phyloP scores from a whole-genome alignment of 2,329 filamentous ascomycete genomes.

The Ustulina deusta region DNA sequence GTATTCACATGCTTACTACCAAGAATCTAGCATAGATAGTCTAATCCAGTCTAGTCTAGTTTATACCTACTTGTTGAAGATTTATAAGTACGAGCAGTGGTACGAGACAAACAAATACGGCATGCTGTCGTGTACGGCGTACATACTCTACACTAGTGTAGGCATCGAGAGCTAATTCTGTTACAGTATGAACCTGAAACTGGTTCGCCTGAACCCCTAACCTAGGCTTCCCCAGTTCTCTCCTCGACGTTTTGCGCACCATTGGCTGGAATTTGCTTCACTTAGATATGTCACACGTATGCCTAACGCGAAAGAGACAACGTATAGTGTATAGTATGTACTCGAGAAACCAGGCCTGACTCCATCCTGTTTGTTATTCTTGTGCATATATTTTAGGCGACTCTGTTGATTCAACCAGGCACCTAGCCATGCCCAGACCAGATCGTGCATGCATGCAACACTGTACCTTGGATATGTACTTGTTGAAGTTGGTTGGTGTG shows the following conservation, averaged over 20 bases:
- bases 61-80: neutral
- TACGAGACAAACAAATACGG: neutral
- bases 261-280: constrained; percentile 14
- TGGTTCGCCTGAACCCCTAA: neutral
- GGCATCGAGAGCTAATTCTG: neutral
- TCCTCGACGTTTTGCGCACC: neutral
- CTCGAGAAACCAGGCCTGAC: neutral
- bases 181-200: constrained; percentile 25
- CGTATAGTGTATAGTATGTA: neutral
- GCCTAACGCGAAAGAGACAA: neutral
- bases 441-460: neutral
- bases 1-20: constrained; percentile 9
- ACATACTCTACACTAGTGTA: too few species aligned
- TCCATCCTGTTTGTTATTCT: neutral
- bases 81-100: too few species aligned
- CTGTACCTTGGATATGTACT: neutral
- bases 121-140: neutral
- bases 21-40: neutral
- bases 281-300: constrained; percentile 9
- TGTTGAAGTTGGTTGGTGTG: neutral
- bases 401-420: too few species aligned
- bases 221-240: neutral
- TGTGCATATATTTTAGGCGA: neutral
- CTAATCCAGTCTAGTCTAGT: neutral
- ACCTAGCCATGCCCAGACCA: neutral